phyloP scores from a whole-genome alignment of 169 alveolate genomes.

The Cyclospora cayetanensis region DNA sequence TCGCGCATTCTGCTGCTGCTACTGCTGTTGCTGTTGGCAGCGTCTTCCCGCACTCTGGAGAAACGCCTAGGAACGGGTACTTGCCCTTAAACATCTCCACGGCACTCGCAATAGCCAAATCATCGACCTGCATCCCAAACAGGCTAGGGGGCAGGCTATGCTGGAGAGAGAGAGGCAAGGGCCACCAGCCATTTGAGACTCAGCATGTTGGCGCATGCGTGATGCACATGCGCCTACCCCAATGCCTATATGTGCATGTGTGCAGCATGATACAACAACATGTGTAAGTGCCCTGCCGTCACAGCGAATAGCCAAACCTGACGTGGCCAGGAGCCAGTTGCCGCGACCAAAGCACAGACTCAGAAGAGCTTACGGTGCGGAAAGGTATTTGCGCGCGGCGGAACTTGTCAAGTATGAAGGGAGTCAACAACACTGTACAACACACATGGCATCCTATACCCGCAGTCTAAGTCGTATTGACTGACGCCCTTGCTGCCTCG shows the following conservation, averaged over 20 bases:
- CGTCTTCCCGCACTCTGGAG: background rate
- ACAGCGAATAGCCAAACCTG: too few species aligned
- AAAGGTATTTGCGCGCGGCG: background rate
- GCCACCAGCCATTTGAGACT: too few species aligned
- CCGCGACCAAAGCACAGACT: too few species aligned
- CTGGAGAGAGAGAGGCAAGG: too few species aligned
- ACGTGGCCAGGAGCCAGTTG: too few species aligned
- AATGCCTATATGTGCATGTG: too few species aligned
- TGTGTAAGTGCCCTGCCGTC: too few species aligned
- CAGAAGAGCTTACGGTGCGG: background rate
- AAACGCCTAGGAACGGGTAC: background rate
- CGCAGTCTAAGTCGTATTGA: background rate
- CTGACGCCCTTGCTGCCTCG: background rate
- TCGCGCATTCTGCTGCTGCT: background rate
- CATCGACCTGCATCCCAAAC: background rate
- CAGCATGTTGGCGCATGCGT: too few species aligned
- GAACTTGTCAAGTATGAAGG: background rate
- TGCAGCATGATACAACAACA: too few species aligned
- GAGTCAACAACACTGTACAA: constrained; percentile 6
- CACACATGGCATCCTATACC: background rate
- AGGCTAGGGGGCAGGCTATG: too few species aligned
- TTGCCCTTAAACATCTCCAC: background rate
- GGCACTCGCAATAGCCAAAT: constrained; percentile 8
- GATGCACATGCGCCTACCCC: too few species aligned
- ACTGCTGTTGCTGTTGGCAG: constrained; percentile 15